Conservation (phyloP, 2,329 filamentous ascomycete species). For the Zymoseptoria crescenta region DNA sequence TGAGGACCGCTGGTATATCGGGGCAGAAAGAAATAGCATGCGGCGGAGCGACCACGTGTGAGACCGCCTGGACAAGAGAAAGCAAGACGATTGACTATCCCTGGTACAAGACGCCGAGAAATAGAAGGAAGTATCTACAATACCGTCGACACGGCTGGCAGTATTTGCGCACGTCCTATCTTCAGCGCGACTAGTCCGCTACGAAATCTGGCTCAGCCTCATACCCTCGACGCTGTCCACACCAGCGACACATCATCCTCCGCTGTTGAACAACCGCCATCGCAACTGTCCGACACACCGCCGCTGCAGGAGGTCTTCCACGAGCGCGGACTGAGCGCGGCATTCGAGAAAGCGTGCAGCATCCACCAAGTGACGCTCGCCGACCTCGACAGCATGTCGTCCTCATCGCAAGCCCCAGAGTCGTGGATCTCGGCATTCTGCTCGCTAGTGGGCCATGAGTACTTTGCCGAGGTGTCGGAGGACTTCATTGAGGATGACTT, state of each 20-base stretch:
- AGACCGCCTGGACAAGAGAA: background rate
- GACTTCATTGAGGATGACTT: slow-evolving; percentile 99
- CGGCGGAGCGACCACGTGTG: background rate
- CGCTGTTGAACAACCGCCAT: background rate
- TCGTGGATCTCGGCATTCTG: slow-evolving; percentile 99
- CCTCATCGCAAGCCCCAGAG: slow-evolving; percentile 57
- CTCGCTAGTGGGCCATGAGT: slow-evolving; percentile 90
- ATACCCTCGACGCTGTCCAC: background rate
- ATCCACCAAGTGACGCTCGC: slow-evolving; percentile 20
- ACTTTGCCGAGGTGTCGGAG: slow-evolving; percentile 97
- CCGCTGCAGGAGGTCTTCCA: background rate
- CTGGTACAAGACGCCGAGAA: background rate
- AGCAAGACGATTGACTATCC: background rate
- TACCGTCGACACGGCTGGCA: background rate
- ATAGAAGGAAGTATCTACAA: background rate
- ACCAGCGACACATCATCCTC: background rate
- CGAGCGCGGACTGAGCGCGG: slow-evolving; percentile 19
- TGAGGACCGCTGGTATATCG: background rate
- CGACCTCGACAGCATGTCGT: slow-evolving; percentile 42
- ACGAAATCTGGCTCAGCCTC: background rate
- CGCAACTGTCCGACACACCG: background rate
- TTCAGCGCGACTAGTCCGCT: background rate
- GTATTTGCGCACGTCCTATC: background rate
- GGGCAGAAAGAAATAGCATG: background rate
- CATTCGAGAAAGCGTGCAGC: slow-evolving; percentile 25